These are phyloP conservation scores for Acrocalymma vagum DNA, from an alignment of 2,329 filamentous ascomycete species.

Conservation along the genomic window DNA sequence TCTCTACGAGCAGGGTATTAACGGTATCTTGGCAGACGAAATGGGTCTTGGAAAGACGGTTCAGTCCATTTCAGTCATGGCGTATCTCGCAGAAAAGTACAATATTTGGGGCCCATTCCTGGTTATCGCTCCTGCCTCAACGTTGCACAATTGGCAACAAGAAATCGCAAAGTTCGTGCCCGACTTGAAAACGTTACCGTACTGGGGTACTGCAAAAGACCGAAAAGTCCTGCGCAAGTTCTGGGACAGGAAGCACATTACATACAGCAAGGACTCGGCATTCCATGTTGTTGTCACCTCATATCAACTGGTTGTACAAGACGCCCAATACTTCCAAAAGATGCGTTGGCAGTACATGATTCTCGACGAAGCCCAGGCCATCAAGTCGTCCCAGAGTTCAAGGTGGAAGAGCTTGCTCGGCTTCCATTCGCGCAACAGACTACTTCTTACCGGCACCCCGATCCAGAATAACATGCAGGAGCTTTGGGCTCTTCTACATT, in stretches of 20 bases:
- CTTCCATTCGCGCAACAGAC: constrained; percentile 93
- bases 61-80: constrained; percentile 99
- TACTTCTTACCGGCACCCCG: constrained; percentile 93
- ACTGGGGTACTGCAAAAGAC: constrained; percentile 95
- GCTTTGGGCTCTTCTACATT: constrained; percentile 95
- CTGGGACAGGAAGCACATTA: constrained; percentile 98
- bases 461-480: constrained; percentile 99
- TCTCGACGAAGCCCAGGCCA: constrained; percentile 96
- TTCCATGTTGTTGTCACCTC: constrained; percentile 98
- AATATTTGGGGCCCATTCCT: constrained; percentile 98
- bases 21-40: constrained; percentile 97
- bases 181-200: constrained; percentile 91
- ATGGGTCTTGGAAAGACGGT: constrained; percentile 99
- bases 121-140: constrained; percentile 94
- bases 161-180: constrained; percentile 96
- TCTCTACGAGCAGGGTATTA: constrained; percentile 98
- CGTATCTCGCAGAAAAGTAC: constrained; percentile 95
- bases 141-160: constrained; percentile 99
- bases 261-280: constrained; percentile 89
- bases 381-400: constrained; percentile 96
- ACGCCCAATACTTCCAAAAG: constrained; percentile 98
- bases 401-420: constrained; percentile 95
- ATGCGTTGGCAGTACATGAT: constrained; percentile 99
- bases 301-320: constrained; percentile 95
- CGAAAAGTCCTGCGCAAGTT: constrained; percentile 97